Base-by-base conservation (phyloP, 75 land plant genomes). In the Pinus albicaulis region DNA sequence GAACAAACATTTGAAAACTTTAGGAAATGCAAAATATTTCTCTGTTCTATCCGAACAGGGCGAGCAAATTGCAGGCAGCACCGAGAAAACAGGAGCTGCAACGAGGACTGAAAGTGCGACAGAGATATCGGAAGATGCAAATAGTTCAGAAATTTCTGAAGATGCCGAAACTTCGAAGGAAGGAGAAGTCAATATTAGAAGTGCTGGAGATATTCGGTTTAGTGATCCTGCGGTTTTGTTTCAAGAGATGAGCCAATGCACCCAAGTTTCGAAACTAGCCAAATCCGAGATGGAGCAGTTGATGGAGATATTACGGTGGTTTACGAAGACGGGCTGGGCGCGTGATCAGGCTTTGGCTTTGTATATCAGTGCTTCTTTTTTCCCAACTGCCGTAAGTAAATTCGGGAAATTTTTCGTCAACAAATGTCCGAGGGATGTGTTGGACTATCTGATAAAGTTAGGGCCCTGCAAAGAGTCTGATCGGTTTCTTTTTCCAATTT, bases 401-500 rank as follows among this genome's bases (percentile, higher is more conserved):
- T 97, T 97, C 48, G 75, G 92, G 15, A 83, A 59, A n/a, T 97
- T 92, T 76, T 86, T 92, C 81, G 56, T 83, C n/a, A 52, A 76
- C 55, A 84, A 83, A 16, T 83, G 88, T 70, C 55, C 82, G 15
- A 63, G 75, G 16, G 91, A 86, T 26, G 68, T 92, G 34, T 61
- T 71, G 53, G 80, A 79, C 17, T 71, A 86, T 36, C 55, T 97
- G 78, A 56, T 85, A 1, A 76, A 72, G 17, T 82, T 92, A 65
- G 95, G 93, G 53, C 92, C 93, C 38, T 77, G 81, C 23, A 73
- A 76, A 20, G 86, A 70, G 13, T 86, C 91, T 23, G 84, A 87
- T 25, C 79, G 76, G 68, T 97, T 92, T 73, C 79, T 97, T 17
- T 91, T 97, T 62, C 98, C 98, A 16, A 71, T 97, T 2, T 95